These are phyloP conservation scores for Neopestalotiopsis clavispora DNA, from an alignment of 2,329 filamentous ascomycete species.

Conservation along the genomic window DNA sequence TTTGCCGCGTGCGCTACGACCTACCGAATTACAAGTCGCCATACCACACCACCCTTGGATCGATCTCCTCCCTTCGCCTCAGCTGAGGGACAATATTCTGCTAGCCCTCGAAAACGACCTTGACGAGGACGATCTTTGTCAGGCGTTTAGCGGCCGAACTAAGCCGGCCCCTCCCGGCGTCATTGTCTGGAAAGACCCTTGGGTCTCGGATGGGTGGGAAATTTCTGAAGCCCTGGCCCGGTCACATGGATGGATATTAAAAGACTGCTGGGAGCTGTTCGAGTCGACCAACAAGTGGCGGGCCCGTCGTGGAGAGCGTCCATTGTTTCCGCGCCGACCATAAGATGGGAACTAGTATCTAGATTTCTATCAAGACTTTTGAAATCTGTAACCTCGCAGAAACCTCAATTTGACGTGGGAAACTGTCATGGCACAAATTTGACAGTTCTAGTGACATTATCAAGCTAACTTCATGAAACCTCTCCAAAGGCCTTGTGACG, in stretches of 20 bases:
- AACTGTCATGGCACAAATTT: not conserved
- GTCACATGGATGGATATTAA: constrained; percentile 21
- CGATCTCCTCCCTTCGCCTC: constrained; percentile 40
- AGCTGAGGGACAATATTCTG: constrained; percentile 39
- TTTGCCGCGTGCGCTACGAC: constrained; percentile 24
- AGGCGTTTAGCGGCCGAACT: constrained; percentile 12
- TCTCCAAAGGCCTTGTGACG: not conserved
- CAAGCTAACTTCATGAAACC: not conserved
- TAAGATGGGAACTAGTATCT: not conserved
- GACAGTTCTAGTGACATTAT: not conserved
- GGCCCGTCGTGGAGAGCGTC: constrained; percentile 22
- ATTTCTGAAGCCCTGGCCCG: constrained; percentile 22
- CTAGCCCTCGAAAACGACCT: constrained; percentile 10
- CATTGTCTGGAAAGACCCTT: constrained; percentile 25
- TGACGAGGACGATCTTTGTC: constrained; percentile 29
- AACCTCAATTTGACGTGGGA: too few relatives aligned
- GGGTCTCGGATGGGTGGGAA: constrained; percentile 23
- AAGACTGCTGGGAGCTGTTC: constrained; percentile 21
- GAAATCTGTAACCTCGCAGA: too few relatives aligned
- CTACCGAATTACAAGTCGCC: constrained; percentile 35
- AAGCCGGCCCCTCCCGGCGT: constrained; percentile 11
- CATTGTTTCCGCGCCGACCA: constrained; percentile 19
- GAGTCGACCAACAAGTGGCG: constrained; percentile 25
- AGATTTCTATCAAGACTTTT: too few relatives aligned
- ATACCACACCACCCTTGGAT: constrained; percentile 41